phyloP scores from a whole-genome alignment of 768 basidiomycete genomes.

The Panellus pusillus region DNA sequence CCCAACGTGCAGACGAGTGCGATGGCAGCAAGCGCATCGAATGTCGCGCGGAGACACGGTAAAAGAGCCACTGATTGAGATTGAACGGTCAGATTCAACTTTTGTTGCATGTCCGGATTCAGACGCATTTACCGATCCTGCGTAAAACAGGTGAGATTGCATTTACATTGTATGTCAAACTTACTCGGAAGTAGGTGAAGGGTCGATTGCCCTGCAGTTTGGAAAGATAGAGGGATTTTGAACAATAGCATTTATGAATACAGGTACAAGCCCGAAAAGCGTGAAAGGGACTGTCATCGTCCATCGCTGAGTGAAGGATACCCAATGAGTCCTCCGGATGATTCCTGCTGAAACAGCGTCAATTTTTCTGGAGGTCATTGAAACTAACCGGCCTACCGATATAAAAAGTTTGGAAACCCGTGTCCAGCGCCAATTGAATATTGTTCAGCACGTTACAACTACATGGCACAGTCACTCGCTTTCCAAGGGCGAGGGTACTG shows the following conservation, averaged over 20 bases:
- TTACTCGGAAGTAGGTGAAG: neutral
- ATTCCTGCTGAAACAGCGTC: neutral
- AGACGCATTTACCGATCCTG: neutral
- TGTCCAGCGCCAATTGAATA: neutral
- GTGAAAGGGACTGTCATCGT: neutral
- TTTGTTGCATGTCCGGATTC: no score
- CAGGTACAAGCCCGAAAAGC: neutral
- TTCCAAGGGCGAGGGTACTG: neutral
- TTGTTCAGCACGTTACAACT: neutral
- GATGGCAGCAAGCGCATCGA: neutral
- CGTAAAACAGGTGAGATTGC: neutral
- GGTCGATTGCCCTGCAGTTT: neutral
- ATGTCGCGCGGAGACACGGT: neutral
- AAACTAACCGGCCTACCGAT: neutral
- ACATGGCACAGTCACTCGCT: neutral
- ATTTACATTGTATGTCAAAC: neutral
- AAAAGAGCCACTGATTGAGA: neutral
- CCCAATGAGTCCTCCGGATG: neutral
- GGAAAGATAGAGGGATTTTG: constrained; percentile 4
- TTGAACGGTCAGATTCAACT: no score
- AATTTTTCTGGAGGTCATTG: neutral
- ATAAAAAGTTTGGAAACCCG: neutral
- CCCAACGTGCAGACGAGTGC: neutral
- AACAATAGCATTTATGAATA: neutral
- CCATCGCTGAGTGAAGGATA: neutral